Base-by-base conservation (phyloP, 257 asterid species). In the Solanum clarkiae region DNA sequence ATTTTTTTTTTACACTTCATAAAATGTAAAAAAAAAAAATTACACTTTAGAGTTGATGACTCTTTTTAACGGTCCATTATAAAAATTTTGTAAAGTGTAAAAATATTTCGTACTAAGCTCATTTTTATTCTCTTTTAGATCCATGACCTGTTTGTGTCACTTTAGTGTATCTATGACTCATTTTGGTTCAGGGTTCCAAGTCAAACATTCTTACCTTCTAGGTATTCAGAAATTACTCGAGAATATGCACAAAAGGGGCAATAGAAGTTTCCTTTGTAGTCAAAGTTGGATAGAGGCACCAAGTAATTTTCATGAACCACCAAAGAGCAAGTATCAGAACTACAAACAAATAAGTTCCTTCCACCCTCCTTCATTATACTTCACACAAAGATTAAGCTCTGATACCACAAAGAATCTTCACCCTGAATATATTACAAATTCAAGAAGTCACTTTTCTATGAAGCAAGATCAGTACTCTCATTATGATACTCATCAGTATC, bases 181-280 rank as follows among this genome's bases (percentile, higher is more conserved):
- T 36, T 36, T 36, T 36, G 42, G 42, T 5, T 4, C 1, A 36
- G 36, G 36, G 36, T 32, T 32, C 36, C 3, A 80, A 85, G 72
- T 59, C 93, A 86, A 62, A 84, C 85, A 75, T 88, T 89, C 80
- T 83, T 86, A 74, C 63, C 71, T 83, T 91, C 91, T 80, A 83
- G 53, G 87, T 84, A 90, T 86, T 88, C 87, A 16, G 92, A 89
- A 69, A 95, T 84, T 80, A 98, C 92, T 77, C 68, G 93, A 84
- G 93, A 90, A 87, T 92, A 93, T 79, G 94, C 91, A 91, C 99
- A 95, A 88, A 94, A 94, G 6, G 95, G 97, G 90, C 98, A 88
- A 65, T 85, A 91, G 85, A 93, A 94, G 69, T 85, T 83, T 75
- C 90, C 96, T 26, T 57, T 80, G 77, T 86, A 66, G 84, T 90